These are phyloP conservation scores for Hamigera avellanea DNA, from an alignment of 495 filamentous ascomycete genomes.

Conservation along the genomic window DNA sequence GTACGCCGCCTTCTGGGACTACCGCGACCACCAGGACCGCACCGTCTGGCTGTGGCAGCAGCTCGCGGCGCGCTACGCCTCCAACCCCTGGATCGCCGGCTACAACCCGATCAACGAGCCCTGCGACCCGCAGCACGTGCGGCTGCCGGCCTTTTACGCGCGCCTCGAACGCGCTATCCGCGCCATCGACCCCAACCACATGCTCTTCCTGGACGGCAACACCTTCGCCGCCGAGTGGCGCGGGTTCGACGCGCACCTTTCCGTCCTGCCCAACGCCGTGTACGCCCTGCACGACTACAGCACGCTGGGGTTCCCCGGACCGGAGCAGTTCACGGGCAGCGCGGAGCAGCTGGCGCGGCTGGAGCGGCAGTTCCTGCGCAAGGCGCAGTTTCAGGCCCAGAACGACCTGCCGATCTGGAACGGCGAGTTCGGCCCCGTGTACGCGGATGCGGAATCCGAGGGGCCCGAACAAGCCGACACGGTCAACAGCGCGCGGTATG, in stretches of 20 bases:
- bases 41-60: conserved; percentile 49
- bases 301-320: conserved; percentile 45
- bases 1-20: conserved; percentile 52
- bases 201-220: conserved; percentile 55
- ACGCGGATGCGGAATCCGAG: conserved; percentile 28
- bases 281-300: conserved; percentile 54
- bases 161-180: conserved; percentile 48
- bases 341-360: conserved; percentile 38
- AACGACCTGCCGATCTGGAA: conserved; percentile 50
- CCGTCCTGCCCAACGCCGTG: conserved; percentile 42
- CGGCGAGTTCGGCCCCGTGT: conserved; percentile 56
- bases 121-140: conserved; percentile 42
- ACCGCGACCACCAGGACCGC: conserved; percentile 49
- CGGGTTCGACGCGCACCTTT: conserved; percentile 25
- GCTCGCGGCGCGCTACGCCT: conserved; percentile 42
- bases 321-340: conserved; percentile 40
- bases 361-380: conserved; percentile 36
- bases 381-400: conserved; percentile 45
- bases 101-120: conserved; percentile 62
- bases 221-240: conserved; percentile 49
- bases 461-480: conserved; percentile 22
- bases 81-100: conserved; percentile 46
- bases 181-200: conserved; percentile 46
- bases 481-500: conserved; percentile 41
- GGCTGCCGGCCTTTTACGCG: conserved; percentile 43